A percentile compares a stretch with the other conserved stretches of the same genome.
Conservation (phyloP, 2,329 filamentous ascomycete genomes). For the Penicillium sp. region DNA sequence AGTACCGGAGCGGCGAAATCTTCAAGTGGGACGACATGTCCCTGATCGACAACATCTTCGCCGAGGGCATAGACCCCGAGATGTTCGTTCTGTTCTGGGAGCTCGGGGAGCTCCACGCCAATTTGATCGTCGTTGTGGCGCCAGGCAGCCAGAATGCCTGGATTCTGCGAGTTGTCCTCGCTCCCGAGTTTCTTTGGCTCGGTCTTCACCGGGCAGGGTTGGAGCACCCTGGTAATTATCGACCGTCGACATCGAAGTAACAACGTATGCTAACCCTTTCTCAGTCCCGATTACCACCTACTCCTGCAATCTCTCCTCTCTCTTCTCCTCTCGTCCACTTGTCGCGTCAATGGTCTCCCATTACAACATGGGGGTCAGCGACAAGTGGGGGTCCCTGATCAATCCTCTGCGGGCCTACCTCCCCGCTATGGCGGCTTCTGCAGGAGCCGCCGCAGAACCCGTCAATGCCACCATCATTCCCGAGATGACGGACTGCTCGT, state of each 20-base stretch:
- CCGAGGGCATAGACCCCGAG: background rate
- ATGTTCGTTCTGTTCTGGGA: constrained; percentile 3
- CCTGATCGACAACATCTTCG: constrained; percentile 3
- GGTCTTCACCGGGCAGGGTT: constrained; percentile 7
- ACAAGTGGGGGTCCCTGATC: background rate
- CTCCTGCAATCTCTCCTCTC: background rate
- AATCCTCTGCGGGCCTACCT: background rate
- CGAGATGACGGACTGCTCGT: no score
- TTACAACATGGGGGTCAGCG: background rate
- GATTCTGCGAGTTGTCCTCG: constrained; percentile 5
- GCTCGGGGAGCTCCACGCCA: constrained; percentile 1
- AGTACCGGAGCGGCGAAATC: constrained; percentile 1
- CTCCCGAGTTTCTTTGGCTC: constrained; percentile 10
- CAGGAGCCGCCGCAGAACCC: no score
- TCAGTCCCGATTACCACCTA: background rate
- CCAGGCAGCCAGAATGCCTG: background rate
- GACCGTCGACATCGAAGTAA: background rate
- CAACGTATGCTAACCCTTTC: background rate
- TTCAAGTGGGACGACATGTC: background rate
- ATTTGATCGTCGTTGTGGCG: constrained; percentile 9
- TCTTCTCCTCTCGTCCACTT: constrained; percentile 1
- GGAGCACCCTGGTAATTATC: background rate
- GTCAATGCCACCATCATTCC: background rate
- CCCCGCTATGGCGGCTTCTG: background rate
- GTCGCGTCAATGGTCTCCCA: background rate